A percentile compares a stretch with the other conserved stretches of the same genome.
These are phyloP conservation scores for Setaria italica DNA, from an alignment of 202 grass and related monocot genomes.

Conservation along the genomic window DNA sequence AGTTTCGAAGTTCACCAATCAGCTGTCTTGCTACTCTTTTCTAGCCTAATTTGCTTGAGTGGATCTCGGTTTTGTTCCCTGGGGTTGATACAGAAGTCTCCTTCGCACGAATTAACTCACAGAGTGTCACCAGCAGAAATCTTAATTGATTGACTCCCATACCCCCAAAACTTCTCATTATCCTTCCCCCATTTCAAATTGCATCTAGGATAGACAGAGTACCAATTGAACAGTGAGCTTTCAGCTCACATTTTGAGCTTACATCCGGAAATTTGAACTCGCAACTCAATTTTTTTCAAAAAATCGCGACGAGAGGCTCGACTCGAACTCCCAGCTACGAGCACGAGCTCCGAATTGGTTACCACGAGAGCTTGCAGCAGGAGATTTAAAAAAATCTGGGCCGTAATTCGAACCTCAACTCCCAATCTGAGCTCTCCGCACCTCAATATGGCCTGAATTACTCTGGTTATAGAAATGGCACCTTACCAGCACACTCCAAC, in stretches of 20 bases:
- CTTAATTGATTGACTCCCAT: background rate
- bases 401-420: background rate
- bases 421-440: background rate
- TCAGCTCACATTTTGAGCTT: background rate
- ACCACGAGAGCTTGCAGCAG: background rate
- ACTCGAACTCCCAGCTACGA: background rate
- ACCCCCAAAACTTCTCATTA: background rate
- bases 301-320: background rate
- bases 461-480: no score
- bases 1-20: background rate
- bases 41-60: background rate
- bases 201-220: background rate
- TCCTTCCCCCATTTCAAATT: background rate
- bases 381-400: conserved; percentile 32
- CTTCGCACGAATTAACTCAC: background rate
- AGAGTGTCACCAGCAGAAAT: background rate
- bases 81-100: background rate
- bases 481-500: conserved; percentile 3
- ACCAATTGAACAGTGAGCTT: background rate
- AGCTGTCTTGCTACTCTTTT: background rate
- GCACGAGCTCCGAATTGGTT: background rate
- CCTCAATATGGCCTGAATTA: background rate
- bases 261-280: background rate
- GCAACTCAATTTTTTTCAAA: background rate
- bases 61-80: background rate